Evolutionary conservation across 306 rosid species (phyloP).

Genomic region (Lagenaria siceraria): DNA sequence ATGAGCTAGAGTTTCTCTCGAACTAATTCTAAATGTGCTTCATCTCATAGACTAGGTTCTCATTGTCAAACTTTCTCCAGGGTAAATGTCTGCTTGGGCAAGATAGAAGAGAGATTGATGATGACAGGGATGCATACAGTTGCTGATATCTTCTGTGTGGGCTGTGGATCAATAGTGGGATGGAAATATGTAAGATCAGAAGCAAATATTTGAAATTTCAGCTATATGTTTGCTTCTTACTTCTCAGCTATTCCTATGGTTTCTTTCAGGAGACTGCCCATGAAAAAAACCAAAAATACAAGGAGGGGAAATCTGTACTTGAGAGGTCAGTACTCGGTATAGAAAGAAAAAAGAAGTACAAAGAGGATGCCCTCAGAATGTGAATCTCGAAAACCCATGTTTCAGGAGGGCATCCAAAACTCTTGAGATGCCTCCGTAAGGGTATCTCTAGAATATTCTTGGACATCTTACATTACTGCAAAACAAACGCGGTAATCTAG

Average conservation of each 20-base stretch:
- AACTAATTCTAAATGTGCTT: neutral
- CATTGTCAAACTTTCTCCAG: slow-evolving; percentile 23
- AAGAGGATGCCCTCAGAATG: too few species aligned
- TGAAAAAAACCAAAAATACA: slow-evolving; percentile 48
- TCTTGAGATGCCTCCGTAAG: too few species aligned
- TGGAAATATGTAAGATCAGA: slow-evolving; percentile 81
- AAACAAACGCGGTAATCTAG: too few species aligned
- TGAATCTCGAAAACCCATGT: too few species aligned
- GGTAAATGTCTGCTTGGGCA: slow-evolving; percentile 52
- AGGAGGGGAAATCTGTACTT: slow-evolving; percentile 56
- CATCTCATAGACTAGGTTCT: neutral
- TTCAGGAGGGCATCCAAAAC: too few species aligned
- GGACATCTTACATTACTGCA: too few species aligned
- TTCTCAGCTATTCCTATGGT: neutral
- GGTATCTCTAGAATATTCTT: too few species aligned
- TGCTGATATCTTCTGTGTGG: slow-evolving; percentile 83
- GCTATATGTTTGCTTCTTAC: neutral
- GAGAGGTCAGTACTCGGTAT: slow-evolving; percentile 40
- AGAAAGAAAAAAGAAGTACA: neutral
- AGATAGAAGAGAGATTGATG: slow-evolving; percentile 60
- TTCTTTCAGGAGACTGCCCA: slow-evolving; percentile 39
- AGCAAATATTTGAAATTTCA: slow-evolving; percentile 10
- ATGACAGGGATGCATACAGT: slow-evolving; percentile 75
- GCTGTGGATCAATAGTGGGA: slow-evolving; percentile 79
- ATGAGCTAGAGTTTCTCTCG: neutral